Evolutionary conservation across 2,329 filamentous ascomycete genomes (phyloP).

Genomic region (Talaromyces funiculosus): DNA sequence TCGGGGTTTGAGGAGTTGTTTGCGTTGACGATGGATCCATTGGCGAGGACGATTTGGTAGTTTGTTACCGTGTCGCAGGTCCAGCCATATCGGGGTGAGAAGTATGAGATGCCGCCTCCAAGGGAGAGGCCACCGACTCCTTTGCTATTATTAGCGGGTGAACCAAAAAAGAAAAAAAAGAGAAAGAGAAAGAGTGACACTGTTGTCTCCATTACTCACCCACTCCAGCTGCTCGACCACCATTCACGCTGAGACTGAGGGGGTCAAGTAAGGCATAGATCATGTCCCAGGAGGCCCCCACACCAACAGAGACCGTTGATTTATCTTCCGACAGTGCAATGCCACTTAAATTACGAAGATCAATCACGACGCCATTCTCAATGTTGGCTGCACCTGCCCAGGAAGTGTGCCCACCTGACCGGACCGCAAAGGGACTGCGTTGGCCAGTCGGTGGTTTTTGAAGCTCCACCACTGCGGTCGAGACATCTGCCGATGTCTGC

Average conservation of each 20-base stretch:
- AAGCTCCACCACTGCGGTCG: constrained; percentile 2
- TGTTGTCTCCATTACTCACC: no score
- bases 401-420: constrained; percentile 41
- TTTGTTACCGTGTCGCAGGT: constrained; percentile 4
- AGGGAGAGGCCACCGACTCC: constrained; percentile 7
- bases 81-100: constrained; percentile 1
- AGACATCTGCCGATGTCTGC: constrained; percentile 6
- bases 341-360: constrained; percentile 22
- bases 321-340: not conserved
- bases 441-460: not conserved
- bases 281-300: constrained; percentile 6
- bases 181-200: no score
- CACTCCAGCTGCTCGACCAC: not conserved
- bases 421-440: constrained; percentile 27
- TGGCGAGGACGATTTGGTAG: constrained; percentile 2
- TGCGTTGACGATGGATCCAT: constrained; percentile 3
- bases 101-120: constrained; percentile 6
- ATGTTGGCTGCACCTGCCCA: constrained; percentile 39
- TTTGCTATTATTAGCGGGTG: no score
- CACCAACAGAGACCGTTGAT: constrained; percentile 1
- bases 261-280: constrained; percentile 4
- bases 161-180: no score
- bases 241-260: not conserved
- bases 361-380: constrained; percentile 39
- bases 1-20: not conserved